A percentile compares a stretch with the other conserved stretches of the same genome.
Conservation (phyloP, 257 asterid genomes). For the Ajuga chamaepitys region DNA sequence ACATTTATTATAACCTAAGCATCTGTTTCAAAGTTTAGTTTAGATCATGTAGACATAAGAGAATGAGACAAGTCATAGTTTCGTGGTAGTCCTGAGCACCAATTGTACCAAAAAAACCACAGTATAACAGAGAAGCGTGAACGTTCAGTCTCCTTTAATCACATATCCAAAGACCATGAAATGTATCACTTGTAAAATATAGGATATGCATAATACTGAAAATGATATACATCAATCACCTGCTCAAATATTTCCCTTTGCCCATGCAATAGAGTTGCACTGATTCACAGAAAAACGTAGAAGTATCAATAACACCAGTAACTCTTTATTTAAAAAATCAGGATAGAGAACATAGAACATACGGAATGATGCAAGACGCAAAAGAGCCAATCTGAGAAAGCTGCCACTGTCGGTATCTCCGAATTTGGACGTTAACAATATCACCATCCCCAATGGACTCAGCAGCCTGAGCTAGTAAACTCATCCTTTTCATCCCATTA, state of each 20-base stretch:
- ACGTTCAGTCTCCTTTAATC: neutral
- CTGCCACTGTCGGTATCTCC: constrained; percentile 95
- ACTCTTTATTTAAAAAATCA: neutral
- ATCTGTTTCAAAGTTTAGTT: no score
- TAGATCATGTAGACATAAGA: no score
- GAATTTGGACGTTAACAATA: constrained; percentile 82
- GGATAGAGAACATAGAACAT: constrained; percentile 26
- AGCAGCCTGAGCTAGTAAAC: constrained; percentile 70
- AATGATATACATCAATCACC: constrained; percentile 36
- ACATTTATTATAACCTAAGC: no score
- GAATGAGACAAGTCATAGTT: no score
- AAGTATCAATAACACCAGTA: constrained; percentile 12
- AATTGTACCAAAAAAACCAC: no score
- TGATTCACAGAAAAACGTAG: constrained; percentile 25
- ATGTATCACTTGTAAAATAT: neutral
- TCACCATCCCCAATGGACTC: constrained; percentile 98
- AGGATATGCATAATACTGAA: neutral
- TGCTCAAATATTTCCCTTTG: constrained; percentile 78
- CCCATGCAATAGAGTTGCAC: constrained; percentile 90
- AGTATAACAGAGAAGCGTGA: no score
- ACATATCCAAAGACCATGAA: neutral
- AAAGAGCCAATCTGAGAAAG: constrained; percentile 78
- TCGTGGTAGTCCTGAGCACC: no score
- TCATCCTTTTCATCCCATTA: constrained; percentile 71
- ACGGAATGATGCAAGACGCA: constrained; percentile 86